phyloP scores from a whole-genome alignment of 495 filamentous ascomycete genomes.

The Neurospora sp. region DNA sequence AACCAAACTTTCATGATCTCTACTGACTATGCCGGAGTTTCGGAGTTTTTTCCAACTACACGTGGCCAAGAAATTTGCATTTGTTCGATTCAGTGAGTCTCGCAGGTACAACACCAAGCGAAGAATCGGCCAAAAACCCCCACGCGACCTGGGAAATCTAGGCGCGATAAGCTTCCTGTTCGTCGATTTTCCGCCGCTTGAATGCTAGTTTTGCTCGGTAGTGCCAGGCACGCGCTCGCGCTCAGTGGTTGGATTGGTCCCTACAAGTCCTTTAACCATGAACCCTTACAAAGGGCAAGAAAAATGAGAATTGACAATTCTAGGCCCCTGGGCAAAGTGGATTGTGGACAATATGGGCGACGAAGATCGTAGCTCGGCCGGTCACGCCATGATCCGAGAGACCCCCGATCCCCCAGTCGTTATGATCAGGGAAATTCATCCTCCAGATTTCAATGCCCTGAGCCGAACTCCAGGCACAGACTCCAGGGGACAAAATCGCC shows the following conservation, averaged over 20 bases:
- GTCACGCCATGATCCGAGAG: too few species aligned
- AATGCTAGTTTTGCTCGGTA: neutral
- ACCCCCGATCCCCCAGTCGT: too few species aligned
- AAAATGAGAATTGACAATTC: too few species aligned
- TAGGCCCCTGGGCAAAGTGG: too few species aligned
- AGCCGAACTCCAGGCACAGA: neutral
- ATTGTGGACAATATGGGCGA: too few species aligned
- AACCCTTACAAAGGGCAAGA: too few species aligned
- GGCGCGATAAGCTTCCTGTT: neutral
- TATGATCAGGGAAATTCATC: neutral
- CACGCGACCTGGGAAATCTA: neutral
- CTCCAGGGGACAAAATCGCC: too few species aligned
- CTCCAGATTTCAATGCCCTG: neutral
- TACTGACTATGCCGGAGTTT: neutral
- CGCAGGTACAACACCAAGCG: neutral
- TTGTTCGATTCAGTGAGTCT: neutral
- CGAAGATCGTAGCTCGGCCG: too few species aligned
- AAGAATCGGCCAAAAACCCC: neutral
- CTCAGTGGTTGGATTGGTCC: neutral
- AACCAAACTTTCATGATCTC: neutral
- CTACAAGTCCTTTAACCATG: too few species aligned
- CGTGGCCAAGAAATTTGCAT: neutral
- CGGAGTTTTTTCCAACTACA: neutral
- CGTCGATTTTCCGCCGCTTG: neutral
- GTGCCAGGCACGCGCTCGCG: neutral